Evolutionary conservation across 495 filamentous ascomycete genomes (phyloP).

Genomic region (Daldinia childiae): DNA sequence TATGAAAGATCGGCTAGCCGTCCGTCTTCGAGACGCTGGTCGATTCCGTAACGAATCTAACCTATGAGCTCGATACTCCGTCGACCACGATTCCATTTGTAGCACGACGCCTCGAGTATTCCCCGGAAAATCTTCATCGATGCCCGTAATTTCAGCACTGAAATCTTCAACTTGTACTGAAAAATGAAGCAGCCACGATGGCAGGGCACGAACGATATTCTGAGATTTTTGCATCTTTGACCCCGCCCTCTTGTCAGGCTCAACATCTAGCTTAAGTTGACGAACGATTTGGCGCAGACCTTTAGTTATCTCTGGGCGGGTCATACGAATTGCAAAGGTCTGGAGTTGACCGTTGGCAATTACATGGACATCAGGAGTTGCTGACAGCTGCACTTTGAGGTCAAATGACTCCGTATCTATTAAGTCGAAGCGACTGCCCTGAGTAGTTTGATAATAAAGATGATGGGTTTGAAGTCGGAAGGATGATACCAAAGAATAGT

Average conservation of each 20-base stretch:
- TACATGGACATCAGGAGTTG: constrained; percentile 85
- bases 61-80: constrained; percentile 88
- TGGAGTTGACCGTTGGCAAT: constrained; percentile 81
- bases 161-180: constrained; percentile 88
- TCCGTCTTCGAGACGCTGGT: constrained; percentile 64
- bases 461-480: constrained; percentile 87
- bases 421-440: constrained; percentile 82
- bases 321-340: constrained; percentile 88
- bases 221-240: constrained; percentile 59
- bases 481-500: constrained; percentile 85
- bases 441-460: constrained; percentile 92
- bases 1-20: constrained; percentile 63
- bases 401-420: constrained; percentile 87
- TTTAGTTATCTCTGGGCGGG: constrained; percentile 88
- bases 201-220: constrained; percentile 80
- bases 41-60: constrained; percentile 62
- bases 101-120: constrained; percentile 81
- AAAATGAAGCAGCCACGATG: constrained; percentile 84
- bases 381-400: constrained; percentile 82
- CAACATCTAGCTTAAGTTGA: constrained; percentile 71
- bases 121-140: constrained; percentile 81
- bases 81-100: constrained; percentile 88
- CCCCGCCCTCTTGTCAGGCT: constrained; percentile 66
- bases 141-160: constrained; percentile 87
- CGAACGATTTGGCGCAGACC: constrained; percentile 90